Conservation (phyloP, 371 early-diverging fungal species). For the Sanchytrium tribonematis region DNA sequence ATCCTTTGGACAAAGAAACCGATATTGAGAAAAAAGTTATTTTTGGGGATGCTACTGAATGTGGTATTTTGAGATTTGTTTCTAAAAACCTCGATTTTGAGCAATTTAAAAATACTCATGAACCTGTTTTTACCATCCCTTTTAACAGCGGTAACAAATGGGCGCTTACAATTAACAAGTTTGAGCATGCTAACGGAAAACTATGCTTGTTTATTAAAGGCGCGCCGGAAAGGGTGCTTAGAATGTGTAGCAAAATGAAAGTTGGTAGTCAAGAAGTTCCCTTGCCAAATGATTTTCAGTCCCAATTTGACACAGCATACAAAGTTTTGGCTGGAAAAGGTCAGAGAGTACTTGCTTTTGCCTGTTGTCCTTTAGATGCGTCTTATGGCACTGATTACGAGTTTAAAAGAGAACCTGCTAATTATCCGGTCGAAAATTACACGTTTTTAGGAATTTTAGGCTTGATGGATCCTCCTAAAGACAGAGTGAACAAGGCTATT, state of each 20-base stretch:
- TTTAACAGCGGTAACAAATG: constrained; percentile 85
- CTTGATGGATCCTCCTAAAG: constrained; percentile 5
- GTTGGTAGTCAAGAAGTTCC: constrained; percentile 14
- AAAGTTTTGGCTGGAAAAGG: constrained; percentile 58
- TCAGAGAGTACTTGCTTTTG: constrained; percentile 79
- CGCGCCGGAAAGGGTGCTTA: constrained; percentile 67
- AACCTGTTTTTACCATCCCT: constrained; percentile 56
- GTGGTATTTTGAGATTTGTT: constrained; percentile 55
- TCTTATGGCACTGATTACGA: neutral
- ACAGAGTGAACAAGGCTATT: constrained; percentile 2
- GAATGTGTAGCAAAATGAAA: constrained; percentile 26
- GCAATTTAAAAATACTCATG: neutral
- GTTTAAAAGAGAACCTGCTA: neutral
- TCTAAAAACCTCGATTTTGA: constrained; percentile 36
- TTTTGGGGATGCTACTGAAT: constrained; percentile 70
- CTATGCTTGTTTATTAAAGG: constrained; percentile 61
- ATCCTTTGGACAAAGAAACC: constrained; percentile 18
- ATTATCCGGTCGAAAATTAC: constrained; percentile 12
- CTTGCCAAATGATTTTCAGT: constrained; percentile 26
- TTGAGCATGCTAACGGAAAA: constrained; percentile 28
- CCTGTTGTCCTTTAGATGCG: constrained; percentile 14
- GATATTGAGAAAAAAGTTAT: constrained; percentile 37
- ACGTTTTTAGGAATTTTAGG: constrained; percentile 5
- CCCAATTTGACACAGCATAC: constrained; percentile 37
- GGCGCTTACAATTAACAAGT: constrained; percentile 53